Evolutionary conservation across 1,284 basidiomycete genomes (phyloP).

Genomic region (Entoloma clypeatum): DNA sequence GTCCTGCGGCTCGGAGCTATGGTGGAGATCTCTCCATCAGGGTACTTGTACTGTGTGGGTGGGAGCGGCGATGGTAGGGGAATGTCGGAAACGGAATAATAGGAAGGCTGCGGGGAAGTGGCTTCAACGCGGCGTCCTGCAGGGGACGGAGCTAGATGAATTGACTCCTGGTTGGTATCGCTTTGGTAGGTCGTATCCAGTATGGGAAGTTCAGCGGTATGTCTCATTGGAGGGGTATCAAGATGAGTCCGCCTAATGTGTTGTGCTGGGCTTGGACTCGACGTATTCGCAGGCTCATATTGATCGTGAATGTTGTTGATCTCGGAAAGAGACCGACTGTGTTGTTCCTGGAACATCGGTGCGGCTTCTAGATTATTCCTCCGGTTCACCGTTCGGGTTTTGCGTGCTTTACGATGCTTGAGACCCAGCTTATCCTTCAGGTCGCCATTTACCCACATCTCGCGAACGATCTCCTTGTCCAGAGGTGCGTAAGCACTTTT

Average conservation of each 20-base stretch:
- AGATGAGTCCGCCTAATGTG: constrained; percentile 32
- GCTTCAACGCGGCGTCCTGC: constrained; percentile 14
- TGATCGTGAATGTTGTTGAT: constrained; percentile 35
- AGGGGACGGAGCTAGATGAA: constrained; percentile 26
- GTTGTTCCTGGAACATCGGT: constrained; percentile 65
- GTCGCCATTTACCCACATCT: constrained; percentile 84
- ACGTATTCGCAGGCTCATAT: constrained; percentile 45
- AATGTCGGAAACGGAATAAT: constrained; percentile 68
- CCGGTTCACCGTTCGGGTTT: constrained; percentile 31
- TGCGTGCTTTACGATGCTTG: constrained; percentile 49
- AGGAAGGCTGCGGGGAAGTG: constrained; percentile 46
- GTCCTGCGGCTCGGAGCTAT: constrained; percentile 39
- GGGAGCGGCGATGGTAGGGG: constrained; percentile 59
- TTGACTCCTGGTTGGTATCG: constrained; percentile 16
- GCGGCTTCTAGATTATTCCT: constrained; percentile 48
- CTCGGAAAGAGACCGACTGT: constrained; percentile 62
- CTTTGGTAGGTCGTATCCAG: constrained; percentile 26
- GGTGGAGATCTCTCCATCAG: constrained; percentile 41
- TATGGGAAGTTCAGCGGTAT: constrained; percentile 24
- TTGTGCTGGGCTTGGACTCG: constrained; percentile 28
- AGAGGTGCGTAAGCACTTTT: constrained; percentile 64
- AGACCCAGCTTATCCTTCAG: constrained; percentile 83
- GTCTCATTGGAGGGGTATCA: constrained; percentile 34
- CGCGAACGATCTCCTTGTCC: constrained; percentile 84
- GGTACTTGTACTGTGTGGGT: constrained; percentile 44